phyloP scores from a whole-genome alignment of 129 eudicot species.

The Flaveria robusta region DNA sequence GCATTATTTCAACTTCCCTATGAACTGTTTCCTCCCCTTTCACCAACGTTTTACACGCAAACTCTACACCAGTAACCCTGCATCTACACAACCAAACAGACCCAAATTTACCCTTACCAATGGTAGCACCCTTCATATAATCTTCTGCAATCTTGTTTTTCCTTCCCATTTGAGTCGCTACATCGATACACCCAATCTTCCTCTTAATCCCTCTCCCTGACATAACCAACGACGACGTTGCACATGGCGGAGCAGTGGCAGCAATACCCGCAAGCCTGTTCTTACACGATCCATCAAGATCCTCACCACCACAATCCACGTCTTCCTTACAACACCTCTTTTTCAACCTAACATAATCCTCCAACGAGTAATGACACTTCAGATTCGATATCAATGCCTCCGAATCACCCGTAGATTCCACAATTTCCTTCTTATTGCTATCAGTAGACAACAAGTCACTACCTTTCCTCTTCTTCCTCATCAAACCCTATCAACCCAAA shows the following conservation, averaged over 20 bases:
- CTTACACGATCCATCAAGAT: constrained; percentile 44
- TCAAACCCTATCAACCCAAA: constrained; percentile 18
- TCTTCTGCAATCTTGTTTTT: constrained; percentile 61
- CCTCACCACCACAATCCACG: constrained; percentile 37
- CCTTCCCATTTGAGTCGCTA: constrained; percentile 56
- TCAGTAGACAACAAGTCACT: constrained; percentile 43
- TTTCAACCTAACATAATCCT: constrained; percentile 60
- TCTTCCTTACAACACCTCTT: constrained; percentile 62
- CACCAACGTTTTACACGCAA: constrained; percentile 61
- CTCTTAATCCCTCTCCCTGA: constrained; percentile 63
- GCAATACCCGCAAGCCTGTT: constrained; percentile 55
- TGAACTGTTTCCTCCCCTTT: constrained; percentile 74
- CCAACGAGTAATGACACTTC: constrained; percentile 63
- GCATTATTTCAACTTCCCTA: constrained; percentile 74
- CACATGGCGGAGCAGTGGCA: constrained; percentile 61
- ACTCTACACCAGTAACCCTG: constrained; percentile 53
- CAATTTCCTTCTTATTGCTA: constrained; percentile 28
- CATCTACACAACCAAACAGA: constrained; percentile 65
- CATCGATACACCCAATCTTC: constrained; percentile 71
- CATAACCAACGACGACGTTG: constrained; percentile 43
- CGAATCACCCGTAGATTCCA: constrained; percentile 49
- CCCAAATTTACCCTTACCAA: constrained; percentile 68
- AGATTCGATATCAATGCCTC: constrained; percentile 45
- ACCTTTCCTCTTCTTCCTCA: constrained; percentile 88
- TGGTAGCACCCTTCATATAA: constrained; percentile 44